Evolutionary conservation across 225 moss, liverwort and hornwort genomes (phyloP).

Genomic region (Marchantia polymorpha): DNA sequence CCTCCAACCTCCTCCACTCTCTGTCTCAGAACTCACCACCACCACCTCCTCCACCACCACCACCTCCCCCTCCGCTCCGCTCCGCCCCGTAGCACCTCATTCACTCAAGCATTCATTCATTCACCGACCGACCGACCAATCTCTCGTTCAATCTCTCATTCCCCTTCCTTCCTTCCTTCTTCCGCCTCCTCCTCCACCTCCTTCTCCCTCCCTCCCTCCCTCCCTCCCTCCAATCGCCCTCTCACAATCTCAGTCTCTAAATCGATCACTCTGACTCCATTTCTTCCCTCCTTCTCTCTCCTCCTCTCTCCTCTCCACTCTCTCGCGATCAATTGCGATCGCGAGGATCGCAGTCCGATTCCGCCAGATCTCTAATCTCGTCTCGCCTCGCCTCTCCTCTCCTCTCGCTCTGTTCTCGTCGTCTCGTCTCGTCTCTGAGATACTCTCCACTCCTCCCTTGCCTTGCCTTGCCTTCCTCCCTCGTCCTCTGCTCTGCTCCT

Average conservation of each 20-base stretch:
- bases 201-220: no score
- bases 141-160: not conserved
- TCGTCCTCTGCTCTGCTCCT: no score
- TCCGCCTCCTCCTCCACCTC: not conserved
- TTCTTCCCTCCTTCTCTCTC: not conserved
- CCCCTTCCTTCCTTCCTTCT: no score
- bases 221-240: not conserved
- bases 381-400: not conserved
- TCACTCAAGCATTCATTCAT: not conserved
- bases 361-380: no score
- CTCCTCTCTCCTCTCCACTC: no score
- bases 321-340: no score
- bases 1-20: slow-evolving; percentile 15
- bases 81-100: not conserved
- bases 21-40: not conserved
- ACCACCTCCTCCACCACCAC: not conserved
- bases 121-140: not conserved
- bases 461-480: not conserved
- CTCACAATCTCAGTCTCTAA: no score
- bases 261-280: not conserved
- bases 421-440: not conserved
- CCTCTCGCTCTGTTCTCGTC: not conserved
- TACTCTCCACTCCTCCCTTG: not conserved
- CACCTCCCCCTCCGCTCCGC: not conserved
- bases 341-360: no score